Base-by-base conservation (phyloP, 2,329 filamentous ascomycete genomes). In the Arthrobotrys megalospora region DNA sequence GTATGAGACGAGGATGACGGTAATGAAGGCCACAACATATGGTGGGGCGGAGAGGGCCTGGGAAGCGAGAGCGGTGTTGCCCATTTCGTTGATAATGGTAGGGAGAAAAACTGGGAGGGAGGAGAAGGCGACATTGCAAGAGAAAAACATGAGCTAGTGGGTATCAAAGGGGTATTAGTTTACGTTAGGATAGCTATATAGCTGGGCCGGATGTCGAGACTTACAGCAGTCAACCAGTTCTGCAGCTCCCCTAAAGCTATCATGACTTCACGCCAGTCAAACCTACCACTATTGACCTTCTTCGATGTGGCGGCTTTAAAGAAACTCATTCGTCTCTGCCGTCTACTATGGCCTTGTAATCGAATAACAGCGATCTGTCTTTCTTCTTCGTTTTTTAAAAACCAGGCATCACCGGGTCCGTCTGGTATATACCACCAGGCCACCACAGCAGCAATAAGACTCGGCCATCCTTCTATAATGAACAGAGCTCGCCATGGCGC, bases 41-140 rank as follows among this genome's bases (percentile, higher is more conserved):
- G 91, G 91, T 0, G 91, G 91, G 0, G 91, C 91, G 0, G 90
- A 91, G 11, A 94, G 87, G 0, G 91, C 92, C 83, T 94, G 91
- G 0, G 92, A 90, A 73, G 90, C 86, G 77, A 93, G 87, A 12
- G 87, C 85, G 0, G 87, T 88, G 84, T 91, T 93, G 8, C 91
- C 91, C 89, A 93, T 92, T 76, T 88, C 86, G 60, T 86, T 84
- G 12, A 91, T 85, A 80, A 91, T 90, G 1, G 89, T 88, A 0
- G 90, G 90, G 1, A 91, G 85, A 81, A 91, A 92, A 1, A 91
- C 89, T 0, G 90, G 89, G 3, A 91, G 85, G 1, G 88, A 90
- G 5, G 88, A 88, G 83, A 90, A 92, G 53, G 89, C 90, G 76
- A 92, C 89, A 82, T 89, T 90, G 85, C 87, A 88, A 81, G 86